Evolutionary conservation across 2,329 filamentous ascomycete species (phyloP), one percentile per base, ranked within the genome.

Genomic region (Monosporascus sp.): DNA sequence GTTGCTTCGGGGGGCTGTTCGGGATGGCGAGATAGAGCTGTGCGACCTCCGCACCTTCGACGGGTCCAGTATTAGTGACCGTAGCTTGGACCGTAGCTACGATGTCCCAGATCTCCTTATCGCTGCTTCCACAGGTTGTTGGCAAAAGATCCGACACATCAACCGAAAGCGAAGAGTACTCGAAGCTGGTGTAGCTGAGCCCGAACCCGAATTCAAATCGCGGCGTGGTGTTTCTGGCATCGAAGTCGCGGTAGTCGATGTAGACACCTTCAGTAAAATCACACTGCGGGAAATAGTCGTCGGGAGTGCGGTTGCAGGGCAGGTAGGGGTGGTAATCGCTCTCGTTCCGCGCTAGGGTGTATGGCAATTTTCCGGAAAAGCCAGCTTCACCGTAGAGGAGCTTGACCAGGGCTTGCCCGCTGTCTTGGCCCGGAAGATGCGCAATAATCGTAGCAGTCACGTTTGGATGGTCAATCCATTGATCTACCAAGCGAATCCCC

Each of bases 131-230:
- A 1, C 69, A 63, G 22, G 74, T 67, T 1, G 64, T 51, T 9
- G 73, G 72, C 0, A 68, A 64, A 1, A 76, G 73, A 0, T 74
- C 69, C 7, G 68, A 65, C 0, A 43, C 34, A 5, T 54, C 41
- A 26, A 68, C 66, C 3, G 62, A 63, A 0, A 74, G 70, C 51
- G 74, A 71, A 6, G 79, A 76, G 64, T 82, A 86, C 20, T 74
- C 73, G 69, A 88, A 90, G 8, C 76, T 84, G 2, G 87, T 88
- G 71, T 90, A 90, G 34, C 84, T 76, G 5, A 88, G 73, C 0
- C 85, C 85, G 60, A 85, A 82, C 8, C 85, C 85, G 59, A 87
- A 88, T 55, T 83, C 82, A 61, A 80, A 88, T 5, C 83, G 76
- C 1, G 84, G 82, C 19, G 73, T 77, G 56, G 85, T 81, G 48